A percentile compares a stretch with the other conserved stretches of the same genome.
These are phyloP conservation scores for Tephrocybe sp. DNA, from an alignment of 768 basidiomycete genomes.

Conservation along the genomic window DNA sequence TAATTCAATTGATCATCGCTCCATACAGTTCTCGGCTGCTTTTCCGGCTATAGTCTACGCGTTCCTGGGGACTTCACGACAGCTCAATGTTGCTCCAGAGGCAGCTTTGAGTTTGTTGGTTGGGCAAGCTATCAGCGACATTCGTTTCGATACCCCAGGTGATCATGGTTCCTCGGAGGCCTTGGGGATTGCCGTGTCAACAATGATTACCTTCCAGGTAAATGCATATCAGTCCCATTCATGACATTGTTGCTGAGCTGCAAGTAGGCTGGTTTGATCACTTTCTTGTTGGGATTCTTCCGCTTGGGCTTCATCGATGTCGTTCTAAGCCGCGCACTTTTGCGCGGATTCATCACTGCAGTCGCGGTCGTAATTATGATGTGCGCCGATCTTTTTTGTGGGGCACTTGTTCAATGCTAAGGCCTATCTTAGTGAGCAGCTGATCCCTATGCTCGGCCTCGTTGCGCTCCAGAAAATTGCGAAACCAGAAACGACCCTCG, in stretches of 20 bases:
- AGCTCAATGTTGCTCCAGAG: constrained; percentile 85
- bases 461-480: constrained; percentile 45
- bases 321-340: constrained; percentile 82
- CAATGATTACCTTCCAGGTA: constrained; percentile 84
- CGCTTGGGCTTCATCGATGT: constrained; percentile 93
- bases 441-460: constrained; percentile 90
- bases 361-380: constrained; percentile 84
- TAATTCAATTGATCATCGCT: neutral
- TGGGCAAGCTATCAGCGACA: constrained; percentile 80
- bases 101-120: constrained; percentile 85
- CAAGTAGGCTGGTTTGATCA: constrained; percentile 74
- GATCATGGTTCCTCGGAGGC: constrained; percentile 40
- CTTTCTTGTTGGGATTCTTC: constrained; percentile 83
- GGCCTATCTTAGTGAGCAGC: constrained; percentile 59
- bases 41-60: constrained; percentile 89
- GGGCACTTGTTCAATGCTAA: constrained; percentile 5
- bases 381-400: constrained; percentile 36
- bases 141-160: constrained; percentile 48
- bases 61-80: constrained; percentile 81
- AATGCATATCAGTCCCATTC: constrained; percentile 11
- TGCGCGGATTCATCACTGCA: constrained; percentile 86
- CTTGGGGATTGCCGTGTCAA: constrained; percentile 66
- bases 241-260: neutral
- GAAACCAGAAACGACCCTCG: constrained; percentile 66
- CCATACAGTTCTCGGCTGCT: constrained; percentile 69